These are phyloP conservation scores for Rhizophagus prolifer DNA, from an alignment of 192 early-diverging fungal species.

Conservation along the genomic window DNA sequence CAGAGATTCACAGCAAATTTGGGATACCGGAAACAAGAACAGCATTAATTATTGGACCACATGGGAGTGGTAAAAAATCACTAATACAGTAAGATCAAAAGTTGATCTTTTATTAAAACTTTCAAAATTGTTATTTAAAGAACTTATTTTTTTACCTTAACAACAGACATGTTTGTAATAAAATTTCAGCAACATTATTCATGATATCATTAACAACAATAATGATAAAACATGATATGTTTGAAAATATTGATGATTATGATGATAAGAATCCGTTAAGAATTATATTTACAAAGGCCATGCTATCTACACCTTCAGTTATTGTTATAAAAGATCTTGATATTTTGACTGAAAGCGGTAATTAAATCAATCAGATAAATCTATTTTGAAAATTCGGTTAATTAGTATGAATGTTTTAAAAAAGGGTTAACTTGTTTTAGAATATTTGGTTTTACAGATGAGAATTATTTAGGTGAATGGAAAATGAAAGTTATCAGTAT, in stretches of 20 bases:
- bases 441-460: neutral
- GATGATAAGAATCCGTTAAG: conserved; percentile 21
- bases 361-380: no score
- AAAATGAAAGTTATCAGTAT: conserved; percentile 2
- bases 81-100: conserved; percentile 41
- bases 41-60: conserved; percentile 42
- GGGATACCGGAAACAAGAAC: conserved; percentile 46
- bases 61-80: conserved; percentile 48
- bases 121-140: neutral
- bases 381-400: no score
- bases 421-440: no score
- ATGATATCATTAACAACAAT: conserved; percentile 32
- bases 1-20: conserved; percentile 32
- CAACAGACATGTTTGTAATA: conserved; percentile 21
- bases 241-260: conserved; percentile 28
- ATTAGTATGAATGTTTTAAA: no score
- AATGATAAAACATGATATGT: conserved; percentile 32
- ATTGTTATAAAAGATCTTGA: conserved; percentile 56
- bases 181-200: conserved; percentile 26
- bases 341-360: conserved; percentile 39
- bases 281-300: conserved; percentile 41
- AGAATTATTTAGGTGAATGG: conserved; percentile 32
- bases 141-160: neutral
- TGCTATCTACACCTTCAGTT: conserved; percentile 45
- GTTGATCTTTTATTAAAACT: neutral